These are phyloP conservation scores for Inonotus obliquus DNA, from an alignment of 1,284 basidiomycete genomes.

Conservation along the genomic window DNA sequence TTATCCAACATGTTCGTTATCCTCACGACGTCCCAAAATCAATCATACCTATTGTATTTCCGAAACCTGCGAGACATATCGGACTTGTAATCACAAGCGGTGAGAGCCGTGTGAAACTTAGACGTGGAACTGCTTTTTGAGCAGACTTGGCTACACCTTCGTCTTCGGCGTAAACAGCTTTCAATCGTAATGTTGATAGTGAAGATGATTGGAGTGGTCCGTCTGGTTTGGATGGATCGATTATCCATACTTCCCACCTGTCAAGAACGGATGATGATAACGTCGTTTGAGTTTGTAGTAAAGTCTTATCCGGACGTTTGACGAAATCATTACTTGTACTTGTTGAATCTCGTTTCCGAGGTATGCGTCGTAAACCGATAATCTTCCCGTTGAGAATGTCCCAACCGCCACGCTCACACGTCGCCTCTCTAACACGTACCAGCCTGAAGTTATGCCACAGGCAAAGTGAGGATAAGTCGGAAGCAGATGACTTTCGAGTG, in stretches of 20 bases:
- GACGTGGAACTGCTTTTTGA: conserved; percentile 29
- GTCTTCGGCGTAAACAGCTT: conserved; percentile 16
- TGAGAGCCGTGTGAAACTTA: conserved; percentile 75
- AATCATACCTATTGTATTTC: conserved; percentile 73
- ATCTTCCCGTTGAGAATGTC: conserved; percentile 49
- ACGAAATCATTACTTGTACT: conserved; percentile 24
- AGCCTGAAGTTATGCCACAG: conserved; percentile 54
- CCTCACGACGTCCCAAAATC: conserved; percentile 8
- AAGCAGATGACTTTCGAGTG: background rate
- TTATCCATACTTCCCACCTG: conserved; percentile 77
- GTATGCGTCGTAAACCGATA: conserved; percentile 61
- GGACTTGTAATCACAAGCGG: conserved; percentile 49
- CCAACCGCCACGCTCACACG: conserved; percentile 73
- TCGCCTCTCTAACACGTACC: conserved; percentile 49
- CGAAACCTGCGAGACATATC: conserved; percentile 66
- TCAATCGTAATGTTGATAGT: conserved; percentile 32
- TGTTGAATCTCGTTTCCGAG: conserved; percentile 37
- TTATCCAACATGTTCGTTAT: background rate
- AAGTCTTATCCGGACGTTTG: conserved; percentile 20
- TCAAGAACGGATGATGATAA: conserved; percentile 60
- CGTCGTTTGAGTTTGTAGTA: conserved; percentile 22
- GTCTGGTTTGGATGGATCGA: conserved; percentile 48
- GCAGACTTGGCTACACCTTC: conserved; percentile 22
- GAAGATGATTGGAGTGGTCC: conserved; percentile 42
- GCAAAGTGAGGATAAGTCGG: conserved; percentile 16